phyloP scores from a whole-genome alignment of 164 flowering plant species.

The Kingdonia uniflora region DNA sequence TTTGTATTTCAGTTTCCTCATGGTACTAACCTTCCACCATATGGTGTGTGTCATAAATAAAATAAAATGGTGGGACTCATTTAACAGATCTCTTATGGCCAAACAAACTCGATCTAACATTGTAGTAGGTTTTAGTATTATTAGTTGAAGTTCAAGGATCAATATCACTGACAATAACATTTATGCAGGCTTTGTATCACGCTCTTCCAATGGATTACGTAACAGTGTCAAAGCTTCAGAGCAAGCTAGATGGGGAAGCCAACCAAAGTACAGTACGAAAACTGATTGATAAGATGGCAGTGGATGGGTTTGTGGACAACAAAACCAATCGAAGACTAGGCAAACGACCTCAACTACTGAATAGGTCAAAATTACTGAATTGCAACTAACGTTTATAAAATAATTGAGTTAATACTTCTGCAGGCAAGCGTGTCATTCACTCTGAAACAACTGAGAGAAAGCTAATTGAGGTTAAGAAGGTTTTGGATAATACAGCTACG shows the following conservation, averaged over 20 bases:
- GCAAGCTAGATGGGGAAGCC: constrained; percentile 57
- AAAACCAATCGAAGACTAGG: constrained; percentile 54
- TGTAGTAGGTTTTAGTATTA: too few species aligned
- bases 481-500: background rate
- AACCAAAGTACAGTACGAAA: constrained; percentile 52
- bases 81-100: too few species aligned
- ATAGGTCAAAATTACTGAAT: background rate
- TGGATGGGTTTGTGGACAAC: constrained; percentile 65
- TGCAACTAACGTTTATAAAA: too few species aligned
- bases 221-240: constrained; percentile 60
- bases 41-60: too few species aligned
- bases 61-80: too few species aligned
- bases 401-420: background rate
- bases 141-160: too few species aligned
- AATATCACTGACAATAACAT: too few species aligned
- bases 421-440: constrained; percentile 8
- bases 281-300: constrained; percentile 63
- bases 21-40: too few species aligned
- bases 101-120: too few species aligned
- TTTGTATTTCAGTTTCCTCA: too few species aligned
- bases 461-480: constrained; percentile 2
- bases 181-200: constrained; percentile 66
- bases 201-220: constrained; percentile 85
- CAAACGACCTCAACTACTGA: background rate
- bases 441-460: constrained; percentile 4